phyloP scores from a whole-genome alignment of 208 protist species.

The Acanthamoeba triangularis region DNA sequence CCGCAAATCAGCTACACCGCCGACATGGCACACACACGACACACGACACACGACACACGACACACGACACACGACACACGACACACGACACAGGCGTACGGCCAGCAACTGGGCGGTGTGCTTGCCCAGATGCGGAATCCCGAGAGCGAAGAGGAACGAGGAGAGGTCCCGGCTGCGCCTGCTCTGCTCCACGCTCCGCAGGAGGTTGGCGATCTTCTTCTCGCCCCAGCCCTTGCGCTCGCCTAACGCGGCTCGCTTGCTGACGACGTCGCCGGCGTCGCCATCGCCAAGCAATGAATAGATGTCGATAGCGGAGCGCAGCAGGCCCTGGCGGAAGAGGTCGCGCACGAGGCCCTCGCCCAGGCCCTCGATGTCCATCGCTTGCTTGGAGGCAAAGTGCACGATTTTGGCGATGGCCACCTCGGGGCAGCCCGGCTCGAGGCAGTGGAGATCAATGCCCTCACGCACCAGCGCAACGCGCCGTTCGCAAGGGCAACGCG shows the following conservation, averaged over 20 bases:
- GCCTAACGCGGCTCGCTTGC: neutral
- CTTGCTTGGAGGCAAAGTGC: slow-evolving; percentile 78
- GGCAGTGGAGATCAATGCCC: slow-evolving; percentile 79
- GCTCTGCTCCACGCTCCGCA: slow-evolving; percentile 75
- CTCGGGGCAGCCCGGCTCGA: slow-evolving; percentile 60
- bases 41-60: neutral
- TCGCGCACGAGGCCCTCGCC: slow-evolving; percentile 65
- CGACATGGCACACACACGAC: neutral
- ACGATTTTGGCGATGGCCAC: neutral
- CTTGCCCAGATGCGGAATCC: slow-evolving; percentile 81
- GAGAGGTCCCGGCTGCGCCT: slow-evolving; percentile 23
- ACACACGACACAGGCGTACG: neutral
- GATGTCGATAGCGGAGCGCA: neutral
- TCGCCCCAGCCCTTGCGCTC: slow-evolving; percentile 71
- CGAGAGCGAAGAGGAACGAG: slow-evolving; percentile 59
- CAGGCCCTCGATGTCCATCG: slow-evolving; percentile 81
- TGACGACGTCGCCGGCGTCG: neutral
- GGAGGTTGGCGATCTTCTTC: slow-evolving; percentile 77
- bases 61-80: neutral
- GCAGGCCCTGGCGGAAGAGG: slow-evolving; percentile 11
- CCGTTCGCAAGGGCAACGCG: slow-evolving; percentile 74
- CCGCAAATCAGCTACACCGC: neutral
- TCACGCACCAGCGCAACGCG: neutral
- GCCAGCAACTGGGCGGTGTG: slow-evolving; percentile 56
- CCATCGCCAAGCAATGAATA: neutral